Conservation (phyloP, 805 yeast genomes). For the Wickerhamomyces pijperi region DNA sequence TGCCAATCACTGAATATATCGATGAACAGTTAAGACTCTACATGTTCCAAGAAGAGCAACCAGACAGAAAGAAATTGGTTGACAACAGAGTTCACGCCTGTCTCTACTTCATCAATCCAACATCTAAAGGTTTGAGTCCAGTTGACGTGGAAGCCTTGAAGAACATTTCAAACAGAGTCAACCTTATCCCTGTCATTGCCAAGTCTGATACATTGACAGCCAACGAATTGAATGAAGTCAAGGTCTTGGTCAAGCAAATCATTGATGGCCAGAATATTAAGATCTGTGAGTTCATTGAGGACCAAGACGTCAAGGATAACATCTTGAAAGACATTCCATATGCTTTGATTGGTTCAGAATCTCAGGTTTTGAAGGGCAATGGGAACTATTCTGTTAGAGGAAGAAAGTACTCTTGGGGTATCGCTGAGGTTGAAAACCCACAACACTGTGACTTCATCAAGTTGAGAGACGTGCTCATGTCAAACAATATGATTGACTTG, state of each 20-base stretch:
- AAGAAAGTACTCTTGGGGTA: slow-evolving; percentile 77
- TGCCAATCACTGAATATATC: slow-evolving; percentile 56
- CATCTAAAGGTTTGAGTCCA: slow-evolving; percentile 47
- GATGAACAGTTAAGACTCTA: slow-evolving; percentile 66
- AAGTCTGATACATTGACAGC: slow-evolving; percentile 68
- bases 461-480: slow-evolving; percentile 54
- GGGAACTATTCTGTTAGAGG: slow-evolving; percentile 49
- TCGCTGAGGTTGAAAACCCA: slow-evolving; percentile 71
- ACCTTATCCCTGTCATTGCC: slow-evolving; percentile 71
- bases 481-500: slow-evolving; percentile 67
- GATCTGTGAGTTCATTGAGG: slow-evolving; percentile 41
- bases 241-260: slow-evolving; percentile 37
- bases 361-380: slow-evolving; percentile 27
- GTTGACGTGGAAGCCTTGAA: slow-evolving; percentile 68
- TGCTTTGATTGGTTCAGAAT: slow-evolving; percentile 59
- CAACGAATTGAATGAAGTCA: slow-evolving; percentile 43
- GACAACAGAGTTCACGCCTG: slow-evolving; percentile 81
- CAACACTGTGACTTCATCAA: slow-evolving; percentile 65
- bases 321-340: slow-evolving; percentile 46
- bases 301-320: slow-evolving; percentile 22
- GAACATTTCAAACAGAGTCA: slow-evolving; percentile 59
- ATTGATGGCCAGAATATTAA: slow-evolving; percentile 45
- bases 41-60: slow-evolving; percentile 73
- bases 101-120: slow-evolving; percentile 69
- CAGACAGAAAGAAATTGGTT: slow-evolving; percentile 35